These are phyloP conservation scores for Trichoderma breve DNA, from an alignment of 2,329 filamentous ascomycete genomes.

Conservation along the genomic window DNA sequence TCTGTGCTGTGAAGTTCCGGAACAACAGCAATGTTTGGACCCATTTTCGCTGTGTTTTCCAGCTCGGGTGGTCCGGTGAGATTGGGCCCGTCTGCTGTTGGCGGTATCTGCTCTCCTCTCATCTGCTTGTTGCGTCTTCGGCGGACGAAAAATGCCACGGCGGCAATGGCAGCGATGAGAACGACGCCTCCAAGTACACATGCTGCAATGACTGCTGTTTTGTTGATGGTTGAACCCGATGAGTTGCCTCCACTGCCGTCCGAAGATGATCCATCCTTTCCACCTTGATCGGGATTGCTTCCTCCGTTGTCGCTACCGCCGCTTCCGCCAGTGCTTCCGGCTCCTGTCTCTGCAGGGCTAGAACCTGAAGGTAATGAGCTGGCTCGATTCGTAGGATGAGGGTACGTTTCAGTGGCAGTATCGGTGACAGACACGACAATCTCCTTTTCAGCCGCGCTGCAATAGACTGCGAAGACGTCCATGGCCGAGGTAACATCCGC, in stretches of 20 bases:
- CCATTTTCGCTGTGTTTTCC: slow-evolving; percentile 27
- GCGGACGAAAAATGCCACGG: slow-evolving; percentile 39
- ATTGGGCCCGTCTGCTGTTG: slow-evolving; percentile 14
- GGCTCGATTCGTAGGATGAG: slow-evolving; percentile 23
- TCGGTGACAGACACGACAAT: slow-evolving; percentile 42
- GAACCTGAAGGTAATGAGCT: slow-evolving; percentile 13
- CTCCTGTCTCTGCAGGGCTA: slow-evolving; percentile 16
- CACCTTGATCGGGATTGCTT: background rate
- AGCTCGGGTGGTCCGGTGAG: slow-evolving; percentile 24
- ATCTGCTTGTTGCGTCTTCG: slow-evolving; percentile 31
- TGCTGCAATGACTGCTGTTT: slow-evolving; percentile 36
- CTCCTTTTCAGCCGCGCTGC: slow-evolving; percentile 46
- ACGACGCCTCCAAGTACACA: slow-evolving; percentile 31
- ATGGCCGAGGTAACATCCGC: slow-evolving; percentile 48
- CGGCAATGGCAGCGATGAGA: slow-evolving; percentile 30
- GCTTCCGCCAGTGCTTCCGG: slow-evolving; percentile 22
- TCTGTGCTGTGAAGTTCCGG: slow-evolving; percentile 25
- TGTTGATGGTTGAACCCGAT: slow-evolving; percentile 23
- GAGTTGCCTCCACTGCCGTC: slow-evolving; percentile 18
- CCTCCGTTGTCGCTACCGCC: background rate
- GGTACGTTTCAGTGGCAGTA: slow-evolving; percentile 30
- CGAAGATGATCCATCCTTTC: background rate
- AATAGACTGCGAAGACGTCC: slow-evolving; percentile 47
- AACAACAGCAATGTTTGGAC: slow-evolving; percentile 19
- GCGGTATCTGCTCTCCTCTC: slow-evolving; percentile 27